A percentile compares a stretch with the other conserved stretches of the same genome.
Evolutionary conservation across 2,329 filamentous ascomycete species (phyloP).

Genomic region (Cucurbitaria berberidis): DNA sequence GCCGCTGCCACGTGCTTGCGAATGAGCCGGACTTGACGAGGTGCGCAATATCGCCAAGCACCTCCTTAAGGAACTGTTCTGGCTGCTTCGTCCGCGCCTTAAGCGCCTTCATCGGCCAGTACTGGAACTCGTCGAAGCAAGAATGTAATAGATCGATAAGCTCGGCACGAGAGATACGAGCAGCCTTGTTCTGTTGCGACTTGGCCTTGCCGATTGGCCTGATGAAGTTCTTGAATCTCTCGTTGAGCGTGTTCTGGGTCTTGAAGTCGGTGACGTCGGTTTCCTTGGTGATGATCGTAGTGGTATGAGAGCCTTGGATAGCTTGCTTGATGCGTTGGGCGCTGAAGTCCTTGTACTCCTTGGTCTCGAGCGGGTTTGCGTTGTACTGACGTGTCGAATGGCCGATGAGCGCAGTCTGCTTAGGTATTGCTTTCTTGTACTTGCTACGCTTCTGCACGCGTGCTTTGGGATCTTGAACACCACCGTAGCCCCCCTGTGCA

Average conservation of each 20-base stretch:
- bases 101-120: conserved; percentile 92
- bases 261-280: conserved; percentile 32
- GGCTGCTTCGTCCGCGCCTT: conserved; percentile 81
- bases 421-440: conserved; percentile 47
- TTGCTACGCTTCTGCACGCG: conserved; percentile 44
- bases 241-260: conserved; percentile 35
- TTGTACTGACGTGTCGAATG: conserved; percentile 65
- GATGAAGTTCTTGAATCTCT: conserved; percentile 44
- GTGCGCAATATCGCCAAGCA: conserved; percentile 80
- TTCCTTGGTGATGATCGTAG: conserved; percentile 39
- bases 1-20: conserved; percentile 83
- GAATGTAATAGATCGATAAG: conserved; percentile 84
- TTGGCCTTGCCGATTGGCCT: conserved; percentile 27
- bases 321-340: conserved; percentile 53
- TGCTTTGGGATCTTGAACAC: conserved; percentile 40
- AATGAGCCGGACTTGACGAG: conserved; percentile 84
- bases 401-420: conserved; percentile 63
- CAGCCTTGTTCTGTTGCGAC: conserved; percentile 70
- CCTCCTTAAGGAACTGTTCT: conserved; percentile 88
- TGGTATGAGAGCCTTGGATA: conserved; percentile 46
- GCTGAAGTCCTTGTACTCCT: conserved; percentile 52
- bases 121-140: conserved; percentile 84
- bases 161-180: conserved; percentile 87
- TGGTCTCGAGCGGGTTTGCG: conserved; percentile 54
- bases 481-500: conserved; percentile 25